phyloP scores from a whole-genome alignment of 352 stramenopile species.

The Globisporangium ultimum region DNA sequence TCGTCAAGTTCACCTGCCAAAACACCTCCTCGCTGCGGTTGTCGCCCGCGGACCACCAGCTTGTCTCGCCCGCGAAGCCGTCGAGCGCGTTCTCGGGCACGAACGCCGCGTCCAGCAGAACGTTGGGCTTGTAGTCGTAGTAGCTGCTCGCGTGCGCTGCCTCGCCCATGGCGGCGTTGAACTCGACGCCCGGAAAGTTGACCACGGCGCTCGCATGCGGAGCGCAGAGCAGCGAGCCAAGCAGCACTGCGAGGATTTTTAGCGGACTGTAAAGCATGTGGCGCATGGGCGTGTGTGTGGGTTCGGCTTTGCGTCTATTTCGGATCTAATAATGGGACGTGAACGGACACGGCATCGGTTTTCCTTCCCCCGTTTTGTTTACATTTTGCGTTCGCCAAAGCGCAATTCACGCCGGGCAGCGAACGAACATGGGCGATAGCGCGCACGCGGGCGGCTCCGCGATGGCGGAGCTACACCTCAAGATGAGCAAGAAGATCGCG shows the following conservation, averaged over 20 bases:
- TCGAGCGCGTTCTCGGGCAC: slow-evolving; percentile 67
- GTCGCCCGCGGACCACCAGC: slow-evolving; percentile 74
- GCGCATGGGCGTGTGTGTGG: too few relatives aligned
- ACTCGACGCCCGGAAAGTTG: slow-evolving; percentile 64
- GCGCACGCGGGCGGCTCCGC: slow-evolving; percentile 16
- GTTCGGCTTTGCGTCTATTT: too few relatives aligned
- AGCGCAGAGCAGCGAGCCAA: too few relatives aligned
- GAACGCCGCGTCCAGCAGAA: slow-evolving; percentile 53
- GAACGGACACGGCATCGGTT: neutral
- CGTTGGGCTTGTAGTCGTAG: slow-evolving; percentile 68
- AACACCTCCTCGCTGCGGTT: slow-evolving; percentile 38
- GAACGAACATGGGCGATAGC: slow-evolving; percentile 21
- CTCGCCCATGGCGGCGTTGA: slow-evolving; percentile 59
- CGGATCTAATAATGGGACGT: too few relatives aligned
- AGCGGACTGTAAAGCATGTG: too few relatives aligned
- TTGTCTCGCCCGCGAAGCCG: slow-evolving; percentile 63
- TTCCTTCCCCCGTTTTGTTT: neutral
- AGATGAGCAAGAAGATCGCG: slow-evolving; percentile 95
- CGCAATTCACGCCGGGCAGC: neutral
- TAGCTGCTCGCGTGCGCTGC: slow-evolving; percentile 62
- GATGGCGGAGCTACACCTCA: slow-evolving; percentile 79
- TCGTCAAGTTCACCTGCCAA: slow-evolving; percentile 77
- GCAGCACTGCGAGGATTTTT: too few relatives aligned
- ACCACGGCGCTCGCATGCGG: slow-evolving; percentile 21
- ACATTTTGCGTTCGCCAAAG: slow-evolving; percentile 1